Conservation (phyloP, 2,329 filamentous ascomycete species). For the Pseudopithomyces maydicus region DNA sequence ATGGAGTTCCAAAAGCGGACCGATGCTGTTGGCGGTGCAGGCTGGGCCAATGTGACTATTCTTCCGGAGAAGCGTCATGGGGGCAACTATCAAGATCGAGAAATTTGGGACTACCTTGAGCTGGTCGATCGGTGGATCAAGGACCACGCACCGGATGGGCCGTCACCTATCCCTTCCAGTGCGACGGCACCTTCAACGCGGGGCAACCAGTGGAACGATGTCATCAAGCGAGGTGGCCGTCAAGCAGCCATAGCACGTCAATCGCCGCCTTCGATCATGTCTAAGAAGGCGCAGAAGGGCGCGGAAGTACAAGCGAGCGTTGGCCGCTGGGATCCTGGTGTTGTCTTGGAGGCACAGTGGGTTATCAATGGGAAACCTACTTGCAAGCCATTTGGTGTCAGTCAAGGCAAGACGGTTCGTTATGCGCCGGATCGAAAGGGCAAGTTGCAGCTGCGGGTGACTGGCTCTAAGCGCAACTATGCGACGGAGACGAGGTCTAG, state of each 20-base stretch:
- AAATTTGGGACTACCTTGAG: slow-evolving; percentile 43
- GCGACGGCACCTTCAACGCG: slow-evolving; percentile 24
- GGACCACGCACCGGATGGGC: slow-evolving; percentile 39
- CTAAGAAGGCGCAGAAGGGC: neutral
- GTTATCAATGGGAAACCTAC: slow-evolving; percentile 29
- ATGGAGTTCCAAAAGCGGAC: slow-evolving; percentile 40
- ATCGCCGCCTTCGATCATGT: slow-evolving; percentile 27
- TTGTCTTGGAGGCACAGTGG: slow-evolving; percentile 42
- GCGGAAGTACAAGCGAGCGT: slow-evolving; percentile 20
- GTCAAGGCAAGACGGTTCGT: slow-evolving; percentile 24
- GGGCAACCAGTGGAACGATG: slow-evolving; percentile 43
- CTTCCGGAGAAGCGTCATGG: slow-evolving; percentile 38
- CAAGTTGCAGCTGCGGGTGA: neutral
- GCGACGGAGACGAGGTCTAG: neutral
- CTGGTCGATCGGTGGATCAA: slow-evolving; percentile 35
- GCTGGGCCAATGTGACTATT: slow-evolving; percentile 46
- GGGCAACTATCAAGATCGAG: slow-evolving; percentile 37
- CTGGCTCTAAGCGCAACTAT: neutral
- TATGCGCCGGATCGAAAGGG: slow-evolving; percentile 19
- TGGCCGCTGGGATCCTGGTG: slow-evolving; percentile 46
- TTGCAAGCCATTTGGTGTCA: slow-evolving; percentile 27
- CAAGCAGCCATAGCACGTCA: slow-evolving; percentile 41
- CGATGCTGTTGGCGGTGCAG: slow-evolving; percentile 35
- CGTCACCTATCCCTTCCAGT: slow-evolving; percentile 28
- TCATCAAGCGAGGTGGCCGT: slow-evolving; percentile 38